Conservation (phyloP, 371 early-diverging fungal genomes). For the Circinella minor region DNA sequence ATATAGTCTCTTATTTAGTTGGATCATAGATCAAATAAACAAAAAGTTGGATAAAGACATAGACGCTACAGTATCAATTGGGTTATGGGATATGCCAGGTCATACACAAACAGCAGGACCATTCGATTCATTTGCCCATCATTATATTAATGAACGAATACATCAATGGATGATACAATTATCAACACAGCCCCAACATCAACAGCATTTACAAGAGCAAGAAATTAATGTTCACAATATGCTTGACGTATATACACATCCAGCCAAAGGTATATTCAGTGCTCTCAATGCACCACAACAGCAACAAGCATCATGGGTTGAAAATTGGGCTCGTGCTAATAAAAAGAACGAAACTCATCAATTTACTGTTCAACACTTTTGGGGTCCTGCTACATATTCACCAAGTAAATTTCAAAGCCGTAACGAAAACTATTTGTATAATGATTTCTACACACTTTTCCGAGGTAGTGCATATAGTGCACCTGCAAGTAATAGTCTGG, state of each 20-base stretch:
- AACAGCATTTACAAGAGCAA: background rate
- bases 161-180: constrained; percentile 60
- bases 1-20: constrained; percentile 81
- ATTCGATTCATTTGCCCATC: constrained; percentile 74
- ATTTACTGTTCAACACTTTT: constrained; percentile 83
- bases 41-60: constrained; percentile 61
- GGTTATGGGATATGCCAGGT: constrained; percentile 71
- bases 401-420: constrained; percentile 69
- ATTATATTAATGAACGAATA: constrained; percentile 85
- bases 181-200: constrained; percentile 39
- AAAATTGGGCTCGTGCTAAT: constrained; percentile 43
- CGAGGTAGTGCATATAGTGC: constrained; percentile 50
- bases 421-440: constrained; percentile 73
- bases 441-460: constrained; percentile 84
- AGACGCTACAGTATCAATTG: constrained; percentile 67
- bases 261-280: constrained; percentile 56
- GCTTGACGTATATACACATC: constrained; percentile 43
- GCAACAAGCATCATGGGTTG: constrained; percentile 30
- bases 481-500: constrained; percentile 75
- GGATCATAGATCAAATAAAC: constrained; percentile 89
- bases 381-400: constrained; percentile 75
- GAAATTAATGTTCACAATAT: background rate
- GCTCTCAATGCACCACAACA: constrained; percentile 60
- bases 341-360: constrained; percentile 32
- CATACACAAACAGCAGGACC: constrained; percentile 25